Evolutionary conservation across 257 asterid species (phyloP).

Genomic region (Hygrophila difformis): DNA sequence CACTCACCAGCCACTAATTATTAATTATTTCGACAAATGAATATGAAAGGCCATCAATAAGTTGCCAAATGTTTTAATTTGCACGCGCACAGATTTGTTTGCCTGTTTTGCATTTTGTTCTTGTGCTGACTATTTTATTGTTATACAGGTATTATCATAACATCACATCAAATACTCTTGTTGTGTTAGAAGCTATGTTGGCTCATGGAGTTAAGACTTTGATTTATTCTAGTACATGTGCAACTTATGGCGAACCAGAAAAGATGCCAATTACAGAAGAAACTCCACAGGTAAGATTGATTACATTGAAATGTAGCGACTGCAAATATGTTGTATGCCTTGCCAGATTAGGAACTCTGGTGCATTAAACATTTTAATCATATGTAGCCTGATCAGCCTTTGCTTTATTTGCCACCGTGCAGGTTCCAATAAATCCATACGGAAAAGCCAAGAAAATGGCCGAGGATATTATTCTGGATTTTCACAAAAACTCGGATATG

Average conservation of each 20-base stretch:
- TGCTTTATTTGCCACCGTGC: conserved; percentile 5
- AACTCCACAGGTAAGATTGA: conserved; percentile 52
- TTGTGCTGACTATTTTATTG: not conserved
- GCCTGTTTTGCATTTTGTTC: not conserved
- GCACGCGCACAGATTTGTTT: not conserved
- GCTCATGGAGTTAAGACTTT: conserved; percentile 53
- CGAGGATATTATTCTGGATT: conserved; percentile 88
- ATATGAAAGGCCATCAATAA: no score
- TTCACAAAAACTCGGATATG: conserved; percentile 77
- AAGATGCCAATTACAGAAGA: conserved; percentile 83
- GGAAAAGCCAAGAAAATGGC: conserved; percentile 99
- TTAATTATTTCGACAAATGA: no score
- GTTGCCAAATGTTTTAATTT: no score
- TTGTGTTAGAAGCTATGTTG: conserved; percentile 71
- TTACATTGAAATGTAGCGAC: not conserved
- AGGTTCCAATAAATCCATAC: conserved; percentile 89
- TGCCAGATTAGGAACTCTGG: not conserved
- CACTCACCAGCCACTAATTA: no score
- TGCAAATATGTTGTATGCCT: not conserved
- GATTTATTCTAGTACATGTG: conserved; percentile 89
- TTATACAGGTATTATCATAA: conserved; percentile 87
- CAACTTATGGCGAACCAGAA: conserved; percentile 91
- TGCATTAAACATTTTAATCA: not conserved
- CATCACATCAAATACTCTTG: conserved; percentile 84
- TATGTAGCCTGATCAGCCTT: not conserved